Evolutionary conservation across 2,329 filamentous ascomycete genomes (phyloP).

Genomic region (Dactylellina leptospora): DNA sequence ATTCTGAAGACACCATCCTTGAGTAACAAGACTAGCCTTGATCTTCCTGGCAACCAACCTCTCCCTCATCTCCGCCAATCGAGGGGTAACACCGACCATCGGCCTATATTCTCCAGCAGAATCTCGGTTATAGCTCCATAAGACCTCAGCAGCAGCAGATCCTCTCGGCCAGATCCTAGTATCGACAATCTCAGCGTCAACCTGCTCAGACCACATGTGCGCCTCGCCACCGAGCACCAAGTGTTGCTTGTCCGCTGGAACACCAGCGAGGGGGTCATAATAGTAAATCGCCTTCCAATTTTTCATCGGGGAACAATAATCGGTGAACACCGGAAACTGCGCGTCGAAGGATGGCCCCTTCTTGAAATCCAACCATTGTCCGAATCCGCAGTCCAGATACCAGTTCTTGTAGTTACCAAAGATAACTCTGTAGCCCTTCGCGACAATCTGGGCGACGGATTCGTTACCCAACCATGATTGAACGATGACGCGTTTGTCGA

Average conservation of each 20-base stretch:
- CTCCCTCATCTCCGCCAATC: conserved; percentile 79
- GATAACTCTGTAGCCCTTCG: conserved; percentile 74
- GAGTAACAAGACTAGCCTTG: conserved; percentile 63
- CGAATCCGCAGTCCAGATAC: conserved; percentile 85
- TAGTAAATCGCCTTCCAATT: conserved; percentile 82
- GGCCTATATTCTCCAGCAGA: conserved; percentile 73
- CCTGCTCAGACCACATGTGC: conserved; percentile 81
- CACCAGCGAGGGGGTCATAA: conserved; percentile 75
- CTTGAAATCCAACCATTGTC: conserved; percentile 78
- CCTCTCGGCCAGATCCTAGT: conserved; percentile 79
- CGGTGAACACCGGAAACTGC: conserved; percentile 73
- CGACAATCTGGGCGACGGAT: conserved; percentile 70
- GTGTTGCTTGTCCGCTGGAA: conserved; percentile 70
- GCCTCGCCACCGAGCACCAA: conserved; percentile 83
- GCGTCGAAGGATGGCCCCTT: conserved; percentile 69
- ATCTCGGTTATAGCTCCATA: conserved; percentile 79
- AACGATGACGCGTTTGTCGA: conserved; percentile 76
- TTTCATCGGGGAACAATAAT: conserved; percentile 83
- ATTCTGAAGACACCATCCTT: conserved; percentile 57
- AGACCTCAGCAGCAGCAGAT: conserved; percentile 76
- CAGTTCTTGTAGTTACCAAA: conserved; percentile 80
- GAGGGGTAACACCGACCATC: conserved; percentile 73
- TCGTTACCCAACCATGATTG: conserved; percentile 78
- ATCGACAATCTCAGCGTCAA: conserved; percentile 79
- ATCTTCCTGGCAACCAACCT: conserved; percentile 75